Conservation (phyloP, 495 filamentous ascomycete genomes). For the Acidiella bohemica region DNA sequence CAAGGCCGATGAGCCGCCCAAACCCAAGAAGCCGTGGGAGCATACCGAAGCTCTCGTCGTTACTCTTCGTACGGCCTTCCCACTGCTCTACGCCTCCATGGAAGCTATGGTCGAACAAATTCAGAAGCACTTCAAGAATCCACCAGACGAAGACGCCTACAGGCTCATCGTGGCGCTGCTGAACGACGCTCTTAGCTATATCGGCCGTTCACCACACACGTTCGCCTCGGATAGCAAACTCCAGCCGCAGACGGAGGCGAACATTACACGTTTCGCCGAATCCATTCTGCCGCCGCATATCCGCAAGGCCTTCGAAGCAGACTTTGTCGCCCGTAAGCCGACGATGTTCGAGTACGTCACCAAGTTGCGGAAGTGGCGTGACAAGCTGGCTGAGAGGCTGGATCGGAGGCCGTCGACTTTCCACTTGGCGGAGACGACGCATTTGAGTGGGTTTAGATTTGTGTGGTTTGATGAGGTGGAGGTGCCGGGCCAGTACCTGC, state of each 20-base stretch:
- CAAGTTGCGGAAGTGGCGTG: conserved; percentile 87
- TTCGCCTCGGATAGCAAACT: conserved; percentile 88
- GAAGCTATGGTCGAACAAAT: conserved; percentile 99
- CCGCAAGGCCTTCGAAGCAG: conserved; percentile 82
- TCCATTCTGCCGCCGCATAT: conserved; percentile 89
- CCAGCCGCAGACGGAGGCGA: conserved; percentile 77
- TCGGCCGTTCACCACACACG: conserved; percentile 68
- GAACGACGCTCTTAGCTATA: conserved; percentile 81
- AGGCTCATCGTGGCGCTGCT: conserved; percentile 92
- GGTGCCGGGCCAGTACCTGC: conserved; percentile 89
- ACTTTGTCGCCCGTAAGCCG: conserved; percentile 86
- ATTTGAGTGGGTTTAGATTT: conserved; percentile 90
- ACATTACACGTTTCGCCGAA: conserved; percentile 92
- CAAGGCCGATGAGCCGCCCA: conserved; percentile 22
- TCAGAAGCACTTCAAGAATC: conserved; percentile 95
- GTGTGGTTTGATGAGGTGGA: conserved; percentile 98
- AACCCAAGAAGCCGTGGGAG: conserved; percentile 77
- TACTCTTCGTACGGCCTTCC: conserved; percentile 88
- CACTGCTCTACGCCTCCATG: conserved; percentile 90
- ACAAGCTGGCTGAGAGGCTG: conserved; percentile 95
- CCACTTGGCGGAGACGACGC: conserved; percentile 69
- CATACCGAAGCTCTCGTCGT: conserved; percentile 90
- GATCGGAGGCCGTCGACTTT: conserved; percentile 61
- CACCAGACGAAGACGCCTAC: conserved; percentile 95
- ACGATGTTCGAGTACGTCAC: conserved; percentile 97